Evolutionary conservation across 2,329 filamentous ascomycete genomes (phyloP).

Genomic region (Sporothrix phasma): DNA sequence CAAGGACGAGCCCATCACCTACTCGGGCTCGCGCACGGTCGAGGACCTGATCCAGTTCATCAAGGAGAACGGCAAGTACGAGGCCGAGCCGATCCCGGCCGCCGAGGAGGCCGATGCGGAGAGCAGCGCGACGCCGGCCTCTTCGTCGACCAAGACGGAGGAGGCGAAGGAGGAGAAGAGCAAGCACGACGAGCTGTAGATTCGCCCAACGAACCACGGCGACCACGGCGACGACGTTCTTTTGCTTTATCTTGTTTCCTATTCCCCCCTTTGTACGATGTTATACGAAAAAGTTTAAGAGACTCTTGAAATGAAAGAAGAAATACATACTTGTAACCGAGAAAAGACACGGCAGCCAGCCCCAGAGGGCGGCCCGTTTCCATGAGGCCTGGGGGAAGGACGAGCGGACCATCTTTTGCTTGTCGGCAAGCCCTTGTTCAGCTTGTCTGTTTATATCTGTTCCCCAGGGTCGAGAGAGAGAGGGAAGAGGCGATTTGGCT

Average conservation of each 20-base stretch:
- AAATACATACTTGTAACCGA: neutral
- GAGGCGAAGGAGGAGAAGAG: conserved; percentile 34
- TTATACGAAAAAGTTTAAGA: neutral
- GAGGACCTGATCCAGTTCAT: conserved; percentile 90
- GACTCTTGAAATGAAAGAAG: neutral
- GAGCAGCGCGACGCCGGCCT: conserved; percentile 22
- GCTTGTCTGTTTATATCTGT: neutral
- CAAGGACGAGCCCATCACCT: conserved; percentile 78
- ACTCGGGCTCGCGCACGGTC: conserved; percentile 76
- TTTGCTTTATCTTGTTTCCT: neutral
- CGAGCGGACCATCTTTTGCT: neutral
- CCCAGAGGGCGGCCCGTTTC: neutral
- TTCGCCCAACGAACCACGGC: neutral
- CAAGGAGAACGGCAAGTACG: conserved; percentile 88
- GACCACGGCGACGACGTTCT: neutral
- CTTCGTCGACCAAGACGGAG: conserved; percentile 31
- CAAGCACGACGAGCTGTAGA: conserved; percentile 67
- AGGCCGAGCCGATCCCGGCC: conserved; percentile 53
- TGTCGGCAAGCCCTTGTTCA: neutral
- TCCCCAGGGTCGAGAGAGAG: neutral
- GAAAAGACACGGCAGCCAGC: neutral
- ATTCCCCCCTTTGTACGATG: neutral
- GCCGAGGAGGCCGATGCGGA: conserved; percentile 40
- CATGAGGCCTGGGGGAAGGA: neutral
- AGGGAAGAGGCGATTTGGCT: neutral